A percentile compares a stretch with the other conserved stretches of the same genome.
These are phyloP conservation scores for Begonia peltatifolia DNA, from an alignment of 306 rosid species.

Conservation along the genomic window DNA sequence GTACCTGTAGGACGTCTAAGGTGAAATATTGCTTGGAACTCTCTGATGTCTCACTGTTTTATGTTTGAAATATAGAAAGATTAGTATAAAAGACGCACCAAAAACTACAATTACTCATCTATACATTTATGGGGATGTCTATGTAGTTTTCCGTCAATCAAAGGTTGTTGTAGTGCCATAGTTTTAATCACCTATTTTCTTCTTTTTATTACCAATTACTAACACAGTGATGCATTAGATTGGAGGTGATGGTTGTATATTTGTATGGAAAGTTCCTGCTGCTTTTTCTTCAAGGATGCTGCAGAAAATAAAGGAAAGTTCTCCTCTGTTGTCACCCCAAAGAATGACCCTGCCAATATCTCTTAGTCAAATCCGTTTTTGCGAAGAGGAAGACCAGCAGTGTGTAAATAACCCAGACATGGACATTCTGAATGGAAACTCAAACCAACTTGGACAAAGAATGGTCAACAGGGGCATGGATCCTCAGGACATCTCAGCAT, in stretches of 20 bases:
- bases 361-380: conserved; percentile 15
- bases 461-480: conserved; percentile 16
- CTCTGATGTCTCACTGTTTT: no score
- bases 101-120: no score
- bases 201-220: not conserved
- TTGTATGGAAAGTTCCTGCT: conserved; percentile 64
- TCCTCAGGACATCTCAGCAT: conserved; percentile 27
- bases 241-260: conserved; percentile 63
- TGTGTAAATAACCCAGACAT: conserved; percentile 12
- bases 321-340: conserved; percentile 28
- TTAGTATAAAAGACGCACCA: no score
- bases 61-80: no score
- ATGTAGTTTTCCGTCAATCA: no score
- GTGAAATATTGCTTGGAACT: no score
- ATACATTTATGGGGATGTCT: no score
- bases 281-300: conserved; percentile 41
- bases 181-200: no score
- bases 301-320: conserved; percentile 31
- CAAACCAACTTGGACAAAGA: conserved; percentile 12
- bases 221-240: conserved; percentile 29
- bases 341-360: conserved; percentile 21
- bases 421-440: conserved; percentile 12
- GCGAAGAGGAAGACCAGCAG: conserved; percentile 21
- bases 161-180: no score
- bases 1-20: no score